Base-by-base conservation (phyloP, 2,329 filamentous ascomycete species). In the Clonostachys byssicola region DNA sequence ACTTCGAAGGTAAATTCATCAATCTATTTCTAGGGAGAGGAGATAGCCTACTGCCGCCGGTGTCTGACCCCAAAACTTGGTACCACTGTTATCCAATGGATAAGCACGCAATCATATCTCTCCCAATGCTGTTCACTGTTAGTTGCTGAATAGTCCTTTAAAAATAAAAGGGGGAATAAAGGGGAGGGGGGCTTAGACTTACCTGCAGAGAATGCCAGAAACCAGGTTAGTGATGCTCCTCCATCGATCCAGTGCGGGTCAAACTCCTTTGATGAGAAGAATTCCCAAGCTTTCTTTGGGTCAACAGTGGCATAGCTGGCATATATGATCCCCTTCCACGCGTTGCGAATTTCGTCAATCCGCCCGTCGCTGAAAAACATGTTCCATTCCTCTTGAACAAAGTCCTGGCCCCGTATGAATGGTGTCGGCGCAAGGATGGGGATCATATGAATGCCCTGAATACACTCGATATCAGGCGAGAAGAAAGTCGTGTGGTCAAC, bases 401-500 rank as follows among this genome's bases (percentile, higher is more conserved):
- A 96, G 2, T 73, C 68, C 20, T 71, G 65, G 2, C 75, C 77
- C 17, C 94, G 82, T 6, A 84, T 81, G 49, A 88, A 80, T 6
- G 84, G 73, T 2, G 86, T 86, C 47, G 78, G 74, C 4, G 89
- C 84, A 44, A 86, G 74, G 42, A 92, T 68, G 1, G 89, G 89
- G 33, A 92, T 75, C 88, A 94, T 92, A 69, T 94, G 88, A 56
- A 92, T 92, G 49, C 88, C 87, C 58, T 81, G 71, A 51, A 95
- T 79, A 56, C 82, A 89, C 65, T 92, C 86, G 12, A 81, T 77
- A 48, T 85, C 81, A 44, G 71, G 64, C 42, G 89, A 89, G 59
- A 96, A 96, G 68, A 90, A 96, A 1, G 92, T 96, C 5, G 88
- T 86, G 66, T 96, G 90, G 63, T 97, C 89, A 46, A 91, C 79